Conservation (phyloP, 768 basidiomycete species). For the Botryobasidium botryosum region DNA sequence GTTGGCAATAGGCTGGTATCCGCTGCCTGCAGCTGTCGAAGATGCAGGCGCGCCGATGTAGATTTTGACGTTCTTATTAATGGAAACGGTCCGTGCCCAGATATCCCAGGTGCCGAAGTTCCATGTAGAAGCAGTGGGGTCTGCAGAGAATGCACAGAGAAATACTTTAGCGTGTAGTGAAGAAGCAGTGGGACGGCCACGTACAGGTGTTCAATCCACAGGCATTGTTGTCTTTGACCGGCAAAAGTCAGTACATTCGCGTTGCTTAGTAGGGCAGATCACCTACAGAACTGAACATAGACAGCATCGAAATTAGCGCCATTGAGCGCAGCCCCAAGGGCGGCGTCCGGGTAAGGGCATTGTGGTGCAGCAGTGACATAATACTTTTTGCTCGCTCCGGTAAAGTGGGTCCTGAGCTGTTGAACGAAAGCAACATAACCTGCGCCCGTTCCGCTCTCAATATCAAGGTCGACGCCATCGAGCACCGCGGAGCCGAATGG, state of each 20-base stretch:
- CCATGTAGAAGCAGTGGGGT: conserved; percentile 7
- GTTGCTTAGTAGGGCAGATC: neutral
- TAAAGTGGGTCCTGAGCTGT: conserved; percentile 34
- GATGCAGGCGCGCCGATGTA: conserved; percentile 52
- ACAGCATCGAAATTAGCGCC: conserved; percentile 50
- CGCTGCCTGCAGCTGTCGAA: conserved; percentile 36
- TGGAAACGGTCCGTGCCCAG: conserved; percentile 42
- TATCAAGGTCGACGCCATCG: conserved; percentile 56
- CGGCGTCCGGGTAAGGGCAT: conserved; percentile 54
- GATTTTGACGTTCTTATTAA: conserved; percentile 41
- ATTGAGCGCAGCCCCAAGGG: conserved; percentile 41
- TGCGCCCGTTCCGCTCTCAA: conserved; percentile 38
- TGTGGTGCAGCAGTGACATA: conserved; percentile 39
- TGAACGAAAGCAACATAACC: conserved; percentile 43
- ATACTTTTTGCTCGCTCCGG: conserved; percentile 26
- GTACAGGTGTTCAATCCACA: neutral
- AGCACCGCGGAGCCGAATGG: conserved; percentile 58
- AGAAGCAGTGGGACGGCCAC: too few species aligned
- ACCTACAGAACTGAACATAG: conserved; percentile 46
- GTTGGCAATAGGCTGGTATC: conserved; percentile 21
- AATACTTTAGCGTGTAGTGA: too few species aligned
- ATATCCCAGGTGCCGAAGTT: conserved; percentile 31
- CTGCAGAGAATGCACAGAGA: neutral
- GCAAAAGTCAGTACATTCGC: conserved; percentile 4
- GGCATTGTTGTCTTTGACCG: conserved; percentile 4